Percentiles rank a stretch among this genome's conserved stretches.
phyloP scores from a whole-genome alignment of 1,139 yeast genomes.

The Scheffersomyces illinoinensis region DNA sequence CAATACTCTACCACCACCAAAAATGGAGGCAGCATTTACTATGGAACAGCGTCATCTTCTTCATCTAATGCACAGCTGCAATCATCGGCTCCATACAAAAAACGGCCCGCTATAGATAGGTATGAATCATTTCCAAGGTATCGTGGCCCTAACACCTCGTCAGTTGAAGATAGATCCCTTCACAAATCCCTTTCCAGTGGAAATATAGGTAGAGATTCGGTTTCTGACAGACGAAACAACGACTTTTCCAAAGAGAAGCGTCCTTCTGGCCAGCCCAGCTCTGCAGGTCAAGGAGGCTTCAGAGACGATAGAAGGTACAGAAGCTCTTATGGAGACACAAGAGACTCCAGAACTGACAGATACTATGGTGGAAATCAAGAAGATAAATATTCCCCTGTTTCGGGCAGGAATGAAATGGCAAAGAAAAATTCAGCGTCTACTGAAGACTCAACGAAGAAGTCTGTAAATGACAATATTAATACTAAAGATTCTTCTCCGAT shows the following conservation, averaged over 20 bases:
- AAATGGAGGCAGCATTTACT: conserved; percentile 7
- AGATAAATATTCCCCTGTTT: neutral
- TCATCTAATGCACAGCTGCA: neutral
- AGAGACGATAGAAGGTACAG: conserved; percentile 1
- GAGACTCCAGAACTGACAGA: neutral
- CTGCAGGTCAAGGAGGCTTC: neutral
- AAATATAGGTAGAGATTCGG: neutral
- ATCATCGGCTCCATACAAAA: conserved; percentile 3
- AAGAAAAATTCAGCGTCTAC: neutral
- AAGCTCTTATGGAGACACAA: neutral
- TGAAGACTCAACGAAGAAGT: neutral
- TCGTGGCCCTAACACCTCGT: neutral
- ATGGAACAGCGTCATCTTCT: conserved; percentile 6
- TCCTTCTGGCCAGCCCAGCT: neutral
- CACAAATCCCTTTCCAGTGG: neutral
- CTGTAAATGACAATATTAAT: neutral
- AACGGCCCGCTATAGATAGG: conserved; percentile 9
- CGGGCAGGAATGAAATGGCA: neutral
- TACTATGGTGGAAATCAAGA: neutral
- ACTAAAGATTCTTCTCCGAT: conserved; percentile 1
- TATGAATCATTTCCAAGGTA: conserved; percentile 11
- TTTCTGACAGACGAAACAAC: neutral
- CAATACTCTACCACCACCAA: neutral
- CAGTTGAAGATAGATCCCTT: neutral
- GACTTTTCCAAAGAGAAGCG: neutral